Percentiles rank a stretch among this genome's conserved stretches.
Evolutionary conservation across 2,329 filamentous ascomycete species (phyloP).

Genomic region (Lasiodiplodia sp.): DNA sequence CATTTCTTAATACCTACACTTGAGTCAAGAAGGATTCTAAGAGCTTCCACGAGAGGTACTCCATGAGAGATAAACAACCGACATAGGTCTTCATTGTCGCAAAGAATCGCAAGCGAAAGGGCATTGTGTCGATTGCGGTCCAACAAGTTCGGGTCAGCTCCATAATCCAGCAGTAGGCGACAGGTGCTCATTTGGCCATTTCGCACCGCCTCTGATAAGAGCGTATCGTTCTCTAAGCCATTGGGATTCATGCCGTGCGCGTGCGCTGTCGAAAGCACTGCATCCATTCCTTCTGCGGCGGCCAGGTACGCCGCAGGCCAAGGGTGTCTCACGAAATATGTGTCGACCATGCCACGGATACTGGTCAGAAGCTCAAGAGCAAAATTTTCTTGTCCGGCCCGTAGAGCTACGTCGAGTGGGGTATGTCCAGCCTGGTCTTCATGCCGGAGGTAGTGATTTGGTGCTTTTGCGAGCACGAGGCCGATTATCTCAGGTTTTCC

Average conservation of each 20-base stretch:
- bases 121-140: not conserved
- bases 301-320: not conserved
- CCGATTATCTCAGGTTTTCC: not conserved
- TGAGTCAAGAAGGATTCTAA: not conserved
- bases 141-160: not conserved
- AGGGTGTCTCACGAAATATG: not conserved
- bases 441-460: too few relatives aligned
- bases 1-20: too few relatives aligned
- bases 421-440: too few relatives aligned
- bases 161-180: not conserved
- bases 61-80: not conserved
- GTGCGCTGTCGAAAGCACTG: not conserved
- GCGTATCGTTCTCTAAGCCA: fast-evolving
- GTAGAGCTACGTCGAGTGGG: not conserved
- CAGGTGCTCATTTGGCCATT: not conserved
- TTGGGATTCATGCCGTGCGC: not conserved
- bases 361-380: not conserved
- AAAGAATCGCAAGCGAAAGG: not conserved
- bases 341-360: not conserved
- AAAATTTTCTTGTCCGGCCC: not conserved
- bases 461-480: too few relatives aligned
- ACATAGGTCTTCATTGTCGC: not conserved
- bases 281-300: not conserved
- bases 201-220: not conserved
- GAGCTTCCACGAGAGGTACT: fast-evolving